Base-by-base conservation (phyloP, 306 rosid species). In the Quercus alba region DNA sequence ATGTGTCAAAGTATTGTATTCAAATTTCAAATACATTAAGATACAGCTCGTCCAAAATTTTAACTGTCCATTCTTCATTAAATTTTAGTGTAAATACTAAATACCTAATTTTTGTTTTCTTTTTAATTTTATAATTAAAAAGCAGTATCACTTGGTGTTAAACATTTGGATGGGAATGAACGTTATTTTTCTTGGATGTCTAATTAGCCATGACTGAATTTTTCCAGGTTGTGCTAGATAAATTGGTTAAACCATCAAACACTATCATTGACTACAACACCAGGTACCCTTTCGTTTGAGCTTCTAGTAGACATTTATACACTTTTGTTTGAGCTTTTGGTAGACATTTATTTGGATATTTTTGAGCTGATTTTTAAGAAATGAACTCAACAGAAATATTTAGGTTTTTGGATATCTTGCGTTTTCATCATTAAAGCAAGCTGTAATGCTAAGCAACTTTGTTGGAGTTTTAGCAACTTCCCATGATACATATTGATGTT, bases 241-340 rank as follows among this genome's bases (percentile, higher is more conserved):
- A 91, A 77, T 83, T 95, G 92, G 99, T 95, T 77, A 93, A 91
- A 83, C 99, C 99, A 20, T 84, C 90, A 77, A 95, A 95, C 75
- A 82, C 85, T 67, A 95, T 95, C 49, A 69, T 12, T 69, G 97
- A 95, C 81, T 93, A 95, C 87, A 93, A 93, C 78, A 95, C 99
- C 81, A 93, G 99, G 99, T 91, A 85, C 51, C 44, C 55, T 84
- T 25, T 78, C 35, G 56, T 76, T 70, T 28, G 41, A 73, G 28
- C 72, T 69, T 51, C 51, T n/a, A 6, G 51, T 28, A 51, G 44
- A 62, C 75, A 67, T 28, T 49, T 49, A 49, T 12, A 85, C 33
- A 56, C 55, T 85, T 25, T 78, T 49, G 67, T 76, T 66, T n/a
- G 33, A 73, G 28, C 72, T 69, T 51, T 61, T n/a, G 6, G 51